Evolutionary conservation across 169 alveolate species (phyloP).

Genomic region (Eimeria sp.): DNA sequence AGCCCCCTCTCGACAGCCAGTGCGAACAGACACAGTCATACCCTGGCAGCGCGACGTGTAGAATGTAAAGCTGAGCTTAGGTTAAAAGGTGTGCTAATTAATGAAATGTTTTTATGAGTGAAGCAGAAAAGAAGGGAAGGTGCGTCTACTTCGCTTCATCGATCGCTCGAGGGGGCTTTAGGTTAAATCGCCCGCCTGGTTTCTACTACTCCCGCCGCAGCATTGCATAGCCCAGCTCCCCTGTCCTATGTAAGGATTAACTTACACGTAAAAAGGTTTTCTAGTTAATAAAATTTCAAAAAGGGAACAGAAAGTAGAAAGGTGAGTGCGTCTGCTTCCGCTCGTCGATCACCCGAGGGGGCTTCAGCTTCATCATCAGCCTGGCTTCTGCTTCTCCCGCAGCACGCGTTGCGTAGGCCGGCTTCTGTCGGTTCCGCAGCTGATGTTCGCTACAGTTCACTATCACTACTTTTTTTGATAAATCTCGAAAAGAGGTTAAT

Average conservation of each 20-base stretch:
- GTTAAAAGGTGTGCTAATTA: not conserved
- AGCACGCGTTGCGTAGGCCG: not conserved
- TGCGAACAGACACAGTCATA: not conserved
- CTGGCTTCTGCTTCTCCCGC: conserved; percentile 15
- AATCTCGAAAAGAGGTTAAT: not conserved
- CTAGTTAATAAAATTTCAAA: no score
- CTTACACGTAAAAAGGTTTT: no score
- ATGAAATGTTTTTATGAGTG: not conserved
- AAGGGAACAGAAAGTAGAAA: no score
- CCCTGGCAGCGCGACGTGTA: not conserved
- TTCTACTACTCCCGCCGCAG: conserved; percentile 1
- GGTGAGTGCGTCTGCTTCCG: not conserved
- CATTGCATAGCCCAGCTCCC: not conserved
- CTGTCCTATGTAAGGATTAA: no score
- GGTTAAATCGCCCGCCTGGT: not conserved
- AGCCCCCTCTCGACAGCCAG: no score
- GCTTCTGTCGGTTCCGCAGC: not conserved
- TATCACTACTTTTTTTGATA: not conserved
- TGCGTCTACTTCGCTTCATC: not conserved
- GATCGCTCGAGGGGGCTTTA: conserved; percentile 2
- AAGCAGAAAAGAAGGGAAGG: not conserved
- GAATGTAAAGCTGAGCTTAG: not conserved
- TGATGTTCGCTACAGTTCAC: not conserved
- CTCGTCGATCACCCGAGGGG: not conserved
- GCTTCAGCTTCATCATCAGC: not conserved